Percentiles rank a stretch among this genome's conserved stretches.
These are phyloP conservation scores for Sonneratia caseolaris DNA, from an alignment of 345 rosid species.

Conservation along the genomic window DNA sequence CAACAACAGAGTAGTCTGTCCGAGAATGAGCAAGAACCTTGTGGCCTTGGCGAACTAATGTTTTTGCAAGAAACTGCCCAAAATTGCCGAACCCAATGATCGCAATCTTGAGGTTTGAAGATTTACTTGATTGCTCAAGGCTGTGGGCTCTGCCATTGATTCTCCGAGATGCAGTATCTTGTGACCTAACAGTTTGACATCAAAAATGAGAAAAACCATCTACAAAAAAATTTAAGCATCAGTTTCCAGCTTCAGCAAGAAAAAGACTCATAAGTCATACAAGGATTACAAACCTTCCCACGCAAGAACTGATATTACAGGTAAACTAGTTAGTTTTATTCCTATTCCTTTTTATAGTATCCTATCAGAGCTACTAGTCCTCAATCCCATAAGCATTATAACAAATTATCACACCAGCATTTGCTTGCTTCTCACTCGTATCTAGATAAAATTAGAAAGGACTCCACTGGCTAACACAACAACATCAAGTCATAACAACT, in stretches of 20 bases:
- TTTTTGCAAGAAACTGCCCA: constrained; percentile 65
- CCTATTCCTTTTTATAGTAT: too few relatives aligned
- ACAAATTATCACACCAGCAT: too few relatives aligned
- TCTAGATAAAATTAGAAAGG: background rate
- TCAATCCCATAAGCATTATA: too few relatives aligned
- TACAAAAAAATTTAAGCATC: background rate
- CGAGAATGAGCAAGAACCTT: constrained; percentile 60
- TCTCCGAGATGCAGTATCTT: constrained; percentile 16
- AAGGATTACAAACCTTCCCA: too few relatives aligned
- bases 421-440: too few relatives aligned
- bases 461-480: background rate
- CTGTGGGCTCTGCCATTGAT: constrained; percentile 18
- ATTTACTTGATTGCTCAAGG: constrained; percentile 20
- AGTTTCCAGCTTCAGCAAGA: background rate
- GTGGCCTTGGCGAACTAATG: constrained; percentile 57
- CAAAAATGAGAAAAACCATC: constrained; percentile 1
- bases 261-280: background rate
- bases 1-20: constrained; percentile 48
- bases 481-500: background rate
- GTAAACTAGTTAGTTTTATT: too few relatives aligned
- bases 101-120: constrained; percentile 53
- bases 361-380: too few relatives aligned
- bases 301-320: too few relatives aligned
- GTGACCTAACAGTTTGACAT: constrained; percentile 20
- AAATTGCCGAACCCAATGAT: constrained; percentile 76